A percentile compares a stretch with the other conserved stretches of the same genome.
Evolutionary conservation across 2,329 filamentous ascomycete genomes (phyloP).

Genomic region (Neofusicoccum cordaticola): DNA sequence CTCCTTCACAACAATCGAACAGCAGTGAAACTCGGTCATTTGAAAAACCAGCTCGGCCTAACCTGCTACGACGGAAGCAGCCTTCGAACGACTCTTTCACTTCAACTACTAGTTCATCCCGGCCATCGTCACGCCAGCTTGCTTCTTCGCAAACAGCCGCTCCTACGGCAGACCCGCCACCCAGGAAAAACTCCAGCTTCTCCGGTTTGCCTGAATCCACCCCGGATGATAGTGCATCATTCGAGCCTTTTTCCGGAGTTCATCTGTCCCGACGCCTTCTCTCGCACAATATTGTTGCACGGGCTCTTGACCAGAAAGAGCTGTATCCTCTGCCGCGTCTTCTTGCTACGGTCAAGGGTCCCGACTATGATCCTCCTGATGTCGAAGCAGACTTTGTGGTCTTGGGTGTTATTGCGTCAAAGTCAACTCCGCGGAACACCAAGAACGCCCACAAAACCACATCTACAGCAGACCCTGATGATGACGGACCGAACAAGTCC

Average conservation of each 20-base stretch:
- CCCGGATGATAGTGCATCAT: conserved; percentile 31
- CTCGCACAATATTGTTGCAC: conserved; percentile 74
- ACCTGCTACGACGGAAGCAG: neutral
- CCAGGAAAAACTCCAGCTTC: conserved; percentile 4
- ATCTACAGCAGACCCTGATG: conserved; percentile 38
- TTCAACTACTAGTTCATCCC: neutral
- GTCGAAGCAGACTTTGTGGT: conserved; percentile 87
- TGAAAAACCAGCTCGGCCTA: neutral
- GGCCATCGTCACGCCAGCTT: conserved; percentile 1
- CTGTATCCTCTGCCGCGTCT: conserved; percentile 77
- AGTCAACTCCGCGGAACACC: conserved; percentile 73
- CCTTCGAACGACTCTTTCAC: neutral
- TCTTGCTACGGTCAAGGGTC: conserved; percentile 75
- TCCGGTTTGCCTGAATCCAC: conserved; percentile 21
- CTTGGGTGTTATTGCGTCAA: conserved; percentile 81
- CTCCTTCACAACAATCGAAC: conserved; percentile 14
- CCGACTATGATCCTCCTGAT: conserved; percentile 75
- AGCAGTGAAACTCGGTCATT: neutral
- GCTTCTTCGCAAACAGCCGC: neutral
- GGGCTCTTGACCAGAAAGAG: conserved; percentile 75
- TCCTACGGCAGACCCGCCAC: neutral
- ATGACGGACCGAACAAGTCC: conserved; percentile 56
- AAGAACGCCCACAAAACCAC: conserved; percentile 48
- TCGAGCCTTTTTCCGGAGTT: conserved; percentile 81
- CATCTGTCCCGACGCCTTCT: conserved; percentile 82